phyloP scores from a whole-genome alignment of 768 basidiomycete genomes.

The Myochromella boudieri region DNA sequence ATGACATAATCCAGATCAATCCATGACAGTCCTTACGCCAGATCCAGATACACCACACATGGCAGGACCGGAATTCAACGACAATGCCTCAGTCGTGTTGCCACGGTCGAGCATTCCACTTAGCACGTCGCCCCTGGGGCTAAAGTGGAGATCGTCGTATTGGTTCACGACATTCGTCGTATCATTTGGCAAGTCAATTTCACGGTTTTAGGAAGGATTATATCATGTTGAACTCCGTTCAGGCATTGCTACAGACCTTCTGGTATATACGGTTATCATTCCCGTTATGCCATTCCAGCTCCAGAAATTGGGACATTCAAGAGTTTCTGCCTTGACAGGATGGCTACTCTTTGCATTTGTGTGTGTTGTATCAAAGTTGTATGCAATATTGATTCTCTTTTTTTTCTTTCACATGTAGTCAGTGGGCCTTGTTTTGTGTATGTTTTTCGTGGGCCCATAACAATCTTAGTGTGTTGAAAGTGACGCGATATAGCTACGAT shows the following conservation, averaged over 20 bases:
- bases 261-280: slow-evolving; percentile 63
- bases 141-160: slow-evolving; percentile 58
- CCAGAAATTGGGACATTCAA: slow-evolving; percentile 41
- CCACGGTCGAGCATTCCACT: no score
- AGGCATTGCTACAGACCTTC: slow-evolving; percentile 50
- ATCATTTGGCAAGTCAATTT: slow-evolving; percentile 40
- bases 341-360: slow-evolving; percentile 66
- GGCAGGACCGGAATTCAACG: no score
- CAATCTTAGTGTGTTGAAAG: no score
- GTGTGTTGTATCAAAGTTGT: slow-evolving; percentile 18
- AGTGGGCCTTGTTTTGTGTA: slow-evolving; percentile 54
- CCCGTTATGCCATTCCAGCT: slow-evolving; percentile 67
- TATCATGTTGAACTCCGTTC: not conserved
- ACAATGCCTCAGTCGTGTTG: no score
- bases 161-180: slow-evolving; percentile 57
- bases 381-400: slow-evolving; percentile 6
- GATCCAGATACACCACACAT: no score
- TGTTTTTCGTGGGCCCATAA: no score
- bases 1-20: no score
- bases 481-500: slow-evolving; percentile 49
- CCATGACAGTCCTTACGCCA: no score
- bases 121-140: slow-evolving; percentile 46
- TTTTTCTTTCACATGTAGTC: slow-evolving; percentile 36
- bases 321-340: slow-evolving; percentile 51
- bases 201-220: not conserved